Base-by-base conservation (phyloP, 768 basidiomycete species). In the Trametes cinnabarina region DNA sequence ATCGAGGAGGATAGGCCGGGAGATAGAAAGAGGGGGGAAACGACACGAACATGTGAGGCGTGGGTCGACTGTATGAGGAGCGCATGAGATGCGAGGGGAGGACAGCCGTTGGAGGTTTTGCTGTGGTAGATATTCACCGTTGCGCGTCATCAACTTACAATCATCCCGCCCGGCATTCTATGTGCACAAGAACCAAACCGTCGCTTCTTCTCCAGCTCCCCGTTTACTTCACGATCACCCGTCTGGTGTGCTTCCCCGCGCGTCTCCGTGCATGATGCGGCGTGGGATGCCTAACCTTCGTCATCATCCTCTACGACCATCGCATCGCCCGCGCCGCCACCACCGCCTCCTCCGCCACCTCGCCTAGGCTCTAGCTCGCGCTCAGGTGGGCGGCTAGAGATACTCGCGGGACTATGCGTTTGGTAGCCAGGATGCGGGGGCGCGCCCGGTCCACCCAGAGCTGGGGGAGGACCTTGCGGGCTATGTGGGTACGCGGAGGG, bases 171-270 rank as follows among this genome's bases (percentile, higher is more conserved):
- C n/a, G n/a, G n/a, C n/a, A n/a, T n/a, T n/a, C n/a, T n/a, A n/a
- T n/a, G n/a, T n/a, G n/a, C n/a, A n/a, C n/a, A n/a, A n/a, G n/a
- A n/a, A n/a, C n/a, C 37, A 39, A 39, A 15, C 37, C 17, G 30
- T 6, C 30, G 30, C 6, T 32, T 12, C 12, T 12, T 32, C 20
- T 42, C 41, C 12, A 3, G 37, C 25, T 12, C 2, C 15, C 15
- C 34, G 34, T 14, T 30, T 57, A 66, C 66, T 68, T 70, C 50
- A 71, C 70, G 41, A 90, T 82, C 32, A 90, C 84, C 51, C 89
- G 81, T 66, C 77, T 79, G 22, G 89, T 91, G 68, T 91, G 89
- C 69, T 92, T 92, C 48, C 89, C 89, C 50, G 89, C 89, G 55
- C 89, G 77, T 54, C 89, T 76, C 22, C 89, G 82, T 69, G 90